These are phyloP conservation scores for Ramaria sp. DNA, from an alignment of 768 basidiomycete species.

Conservation along the genomic window DNA sequence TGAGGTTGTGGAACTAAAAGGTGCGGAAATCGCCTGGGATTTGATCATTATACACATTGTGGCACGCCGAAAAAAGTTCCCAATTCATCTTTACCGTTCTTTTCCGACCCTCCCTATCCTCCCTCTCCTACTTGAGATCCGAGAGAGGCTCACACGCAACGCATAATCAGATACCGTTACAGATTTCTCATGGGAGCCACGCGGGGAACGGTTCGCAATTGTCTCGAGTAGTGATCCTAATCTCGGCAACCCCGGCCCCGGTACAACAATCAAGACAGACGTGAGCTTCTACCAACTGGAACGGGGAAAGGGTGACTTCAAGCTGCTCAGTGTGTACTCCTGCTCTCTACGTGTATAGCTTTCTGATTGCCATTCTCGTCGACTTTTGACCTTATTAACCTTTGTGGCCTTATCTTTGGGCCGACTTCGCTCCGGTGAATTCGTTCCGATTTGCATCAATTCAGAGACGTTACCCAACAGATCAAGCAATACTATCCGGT, in stretches of 20 bases:
- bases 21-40: conserved; percentile 26
- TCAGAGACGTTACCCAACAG: conserved; percentile 68
- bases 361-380: not conserved
- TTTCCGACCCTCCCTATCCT: not conserved
- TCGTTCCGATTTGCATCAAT: not conserved
- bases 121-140: conserved; percentile 2
- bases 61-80: not conserved
- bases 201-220: conserved; percentile 91
- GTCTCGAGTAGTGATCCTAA: conserved; percentile 92
- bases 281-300: conserved; percentile 95
- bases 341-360: not conserved
- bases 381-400: conserved; percentile 16
- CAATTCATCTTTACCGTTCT: conserved; percentile 1
- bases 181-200: conserved; percentile 99
- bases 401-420: conserved; percentile 1
- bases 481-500: conserved; percentile 88
- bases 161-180: conserved; percentile 66
- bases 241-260: conserved; percentile 79
- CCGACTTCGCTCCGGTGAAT: conserved; percentile 5
- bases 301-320: conserved; percentile 88
- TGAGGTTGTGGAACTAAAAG: conserved; percentile 95
- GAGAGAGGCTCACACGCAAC: conserved; percentile 2
- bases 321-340: conserved; percentile 53
- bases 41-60: not conserved
- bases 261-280: conserved; percentile 92